Evolutionary conservation across 2,329 filamentous ascomycete genomes (phyloP).

Genomic region (Passalora sequoiae): DNA sequence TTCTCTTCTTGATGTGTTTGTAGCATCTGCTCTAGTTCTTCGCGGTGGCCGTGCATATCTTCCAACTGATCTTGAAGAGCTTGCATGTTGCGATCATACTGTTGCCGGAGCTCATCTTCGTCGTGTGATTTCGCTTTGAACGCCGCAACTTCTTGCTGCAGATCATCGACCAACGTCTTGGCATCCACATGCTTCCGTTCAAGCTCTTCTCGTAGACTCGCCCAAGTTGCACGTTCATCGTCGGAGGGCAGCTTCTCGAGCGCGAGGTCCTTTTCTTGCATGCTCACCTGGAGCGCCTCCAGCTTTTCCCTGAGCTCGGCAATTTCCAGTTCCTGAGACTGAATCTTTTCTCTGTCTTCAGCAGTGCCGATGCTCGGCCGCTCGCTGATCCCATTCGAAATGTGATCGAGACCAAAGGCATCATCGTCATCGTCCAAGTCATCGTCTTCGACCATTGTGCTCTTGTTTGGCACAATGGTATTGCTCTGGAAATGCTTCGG

Average conservation of each 20-base stretch:
- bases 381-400: conserved; percentile 16
- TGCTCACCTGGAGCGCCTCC: conserved; percentile 61
- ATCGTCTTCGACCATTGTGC: conserved; percentile 93
- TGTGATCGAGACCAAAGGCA: conserved; percentile 26
- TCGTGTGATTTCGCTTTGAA: conserved; percentile 48
- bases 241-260: conserved; percentile 14
- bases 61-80: conserved; percentile 20
- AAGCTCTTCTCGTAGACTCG: conserved; percentile 62
- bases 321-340: conserved; percentile 76
- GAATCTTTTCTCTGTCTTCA: conserved; percentile 63
- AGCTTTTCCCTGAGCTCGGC: conserved; percentile 69
- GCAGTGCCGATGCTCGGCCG: conserved; percentile 13
- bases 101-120: conserved; percentile 21
- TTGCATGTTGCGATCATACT: conserved; percentile 23
- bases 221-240: conserved; percentile 26
- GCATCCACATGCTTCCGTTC: conserved; percentile 30
- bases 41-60: conserved; percentile 30
- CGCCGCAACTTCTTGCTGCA: conserved; percentile 73
- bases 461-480: conserved; percentile 95
- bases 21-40: conserved; percentile 32
- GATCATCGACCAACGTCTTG: conserved; percentile 68
- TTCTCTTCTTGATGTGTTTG: conserved; percentile 47
- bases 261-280: conserved; percentile 64
- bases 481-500: conserved; percentile 91
- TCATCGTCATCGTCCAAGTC: conserved; percentile 44